Percentiles rank a stretch among this genome's conserved stretches.
Conservation (phyloP, 768 basidiomycete species). For the Tricholoma sp. region DNA sequence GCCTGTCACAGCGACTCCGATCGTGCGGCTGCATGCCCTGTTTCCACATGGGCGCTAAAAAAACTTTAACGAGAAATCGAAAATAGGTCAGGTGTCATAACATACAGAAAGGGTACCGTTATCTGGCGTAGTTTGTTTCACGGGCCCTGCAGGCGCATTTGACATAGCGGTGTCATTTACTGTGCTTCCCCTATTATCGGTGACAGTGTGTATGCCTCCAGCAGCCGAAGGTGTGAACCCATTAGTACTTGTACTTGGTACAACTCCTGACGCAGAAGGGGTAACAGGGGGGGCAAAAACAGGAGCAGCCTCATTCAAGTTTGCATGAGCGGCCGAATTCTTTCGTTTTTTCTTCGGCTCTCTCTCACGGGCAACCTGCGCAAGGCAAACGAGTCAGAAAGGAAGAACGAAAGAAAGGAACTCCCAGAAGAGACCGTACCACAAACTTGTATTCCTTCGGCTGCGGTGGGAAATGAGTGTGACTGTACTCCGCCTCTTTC, state of each 20-base stretch:
- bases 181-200: background rate
- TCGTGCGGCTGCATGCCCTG: constrained; percentile 33
- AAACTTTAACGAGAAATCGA: too few relatives aligned
- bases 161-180: background rate
- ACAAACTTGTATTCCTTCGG: background rate
- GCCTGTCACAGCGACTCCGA: constrained; percentile 21
- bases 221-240: background rate
- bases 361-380: background rate
- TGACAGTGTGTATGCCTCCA: background rate
- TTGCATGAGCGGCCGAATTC: background rate
- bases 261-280: background rate
- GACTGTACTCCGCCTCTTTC: background rate
- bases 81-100: background rate
- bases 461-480: background rate
- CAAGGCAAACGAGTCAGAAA: background rate
- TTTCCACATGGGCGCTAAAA: constrained; percentile 23
- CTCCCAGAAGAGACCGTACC: background rate
- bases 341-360: background rate
- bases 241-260: background rate
- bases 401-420: background rate
- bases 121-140: background rate
- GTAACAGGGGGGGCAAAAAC: background rate
- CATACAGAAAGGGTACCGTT: background rate
- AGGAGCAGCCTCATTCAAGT: background rate
- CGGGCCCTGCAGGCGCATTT: background rate